phyloP scores from a whole-genome alignment of 352 stramenopile species.

The Phytophthora cajani region DNA sequence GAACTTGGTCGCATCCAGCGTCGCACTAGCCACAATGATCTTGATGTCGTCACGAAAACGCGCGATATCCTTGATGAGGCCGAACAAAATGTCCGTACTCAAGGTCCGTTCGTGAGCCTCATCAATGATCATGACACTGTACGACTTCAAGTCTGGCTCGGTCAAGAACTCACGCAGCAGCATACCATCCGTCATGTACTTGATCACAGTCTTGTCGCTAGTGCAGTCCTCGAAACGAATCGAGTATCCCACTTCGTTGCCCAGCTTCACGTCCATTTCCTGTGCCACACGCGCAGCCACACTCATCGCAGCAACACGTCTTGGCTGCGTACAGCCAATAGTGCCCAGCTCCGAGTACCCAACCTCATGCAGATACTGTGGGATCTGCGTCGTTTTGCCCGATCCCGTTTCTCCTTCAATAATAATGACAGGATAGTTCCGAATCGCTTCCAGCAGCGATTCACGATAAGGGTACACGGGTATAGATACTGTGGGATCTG shows the following conservation, averaged over 20 bases:
- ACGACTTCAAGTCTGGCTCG: slow-evolving; percentile 96
- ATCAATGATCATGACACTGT: slow-evolving; percentile 99
- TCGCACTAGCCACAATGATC: slow-evolving; percentile 97
- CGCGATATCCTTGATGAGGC: slow-evolving; percentile 98
- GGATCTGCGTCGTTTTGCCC: slow-evolving; percentile 99
- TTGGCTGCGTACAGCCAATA: slow-evolving; percentile 95
- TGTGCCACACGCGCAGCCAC: slow-evolving; percentile 98
- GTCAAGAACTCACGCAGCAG: slow-evolving; percentile 98
- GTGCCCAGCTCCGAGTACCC: slow-evolving; percentile 97
- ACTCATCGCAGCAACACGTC: slow-evolving; percentile 99
- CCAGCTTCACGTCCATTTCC: slow-evolving; percentile 98
- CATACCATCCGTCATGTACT: slow-evolving; percentile 99
- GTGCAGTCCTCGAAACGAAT: slow-evolving; percentile 99
- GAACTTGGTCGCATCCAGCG: slow-evolving; percentile 99
- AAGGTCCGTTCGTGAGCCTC: slow-evolving; percentile 99
- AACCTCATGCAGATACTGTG: slow-evolving; percentile 97
- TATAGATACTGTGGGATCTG: too few relatives aligned
- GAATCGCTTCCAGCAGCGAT: slow-evolving; percentile 97
- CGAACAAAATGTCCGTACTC: slow-evolving; percentile 99
- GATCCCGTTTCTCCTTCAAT: slow-evolving; percentile 94
- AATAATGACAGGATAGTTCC: slow-evolving; percentile 92
- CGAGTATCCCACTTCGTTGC: slow-evolving; percentile 98
- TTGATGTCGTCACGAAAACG: slow-evolving; percentile 97
- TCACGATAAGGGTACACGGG: slow-evolving; percentile 98
- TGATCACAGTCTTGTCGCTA: slow-evolving; percentile 96